A percentile compares a stretch with the other conserved stretches of the same genome.
phyloP scores from a whole-genome alignment of 768 basidiomycete genomes.

The Auricularia sp. region DNA sequence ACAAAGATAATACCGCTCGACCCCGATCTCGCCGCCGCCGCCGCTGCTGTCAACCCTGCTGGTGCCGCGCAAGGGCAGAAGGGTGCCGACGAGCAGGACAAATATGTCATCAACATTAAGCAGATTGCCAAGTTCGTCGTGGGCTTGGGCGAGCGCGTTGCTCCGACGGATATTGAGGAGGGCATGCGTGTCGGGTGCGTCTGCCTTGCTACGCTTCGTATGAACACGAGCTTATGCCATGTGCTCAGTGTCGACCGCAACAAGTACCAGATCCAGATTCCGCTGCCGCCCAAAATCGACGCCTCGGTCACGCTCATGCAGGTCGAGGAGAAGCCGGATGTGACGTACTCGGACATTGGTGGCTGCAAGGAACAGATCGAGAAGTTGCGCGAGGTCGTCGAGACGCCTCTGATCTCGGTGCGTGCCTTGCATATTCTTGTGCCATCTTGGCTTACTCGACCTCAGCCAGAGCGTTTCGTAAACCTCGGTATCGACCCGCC shows the following conservation, averaged over 20 bases:
- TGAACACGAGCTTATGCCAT: not conserved
- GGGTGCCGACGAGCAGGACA: slow-evolving; percentile 97
- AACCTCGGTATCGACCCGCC: slow-evolving; percentile 98
- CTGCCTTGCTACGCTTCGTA: not conserved
- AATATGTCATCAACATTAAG: slow-evolving; percentile 99
- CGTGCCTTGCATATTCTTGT: slow-evolving; percentile 18
- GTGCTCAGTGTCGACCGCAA: slow-evolving; percentile 74
- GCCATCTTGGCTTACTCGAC: not conserved
- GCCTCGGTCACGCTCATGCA: slow-evolving; percentile 99
- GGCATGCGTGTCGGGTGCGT: slow-evolving; percentile 99
- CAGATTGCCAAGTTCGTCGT: slow-evolving; percentile 99
- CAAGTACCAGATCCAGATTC: slow-evolving; percentile 98
- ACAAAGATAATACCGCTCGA: slow-evolving; percentile 94
- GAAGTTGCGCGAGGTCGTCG: slow-evolving; percentile 96
- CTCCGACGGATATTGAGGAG: slow-evolving; percentile 97
- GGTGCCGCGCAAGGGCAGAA: slow-evolving; percentile 81
- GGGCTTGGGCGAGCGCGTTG: slow-evolving; percentile 89
- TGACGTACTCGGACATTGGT: slow-evolving; percentile 95
- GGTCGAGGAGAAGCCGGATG: slow-evolving; percentile 96
- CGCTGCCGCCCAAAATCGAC: slow-evolving; percentile 96
- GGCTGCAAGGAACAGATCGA: slow-evolving; percentile 99
- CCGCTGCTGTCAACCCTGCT: slow-evolving; percentile 64
- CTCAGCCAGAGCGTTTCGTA: slow-evolving; percentile 95
- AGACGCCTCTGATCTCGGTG: slow-evolving; percentile 88
- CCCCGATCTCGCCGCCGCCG: slow-evolving; percentile 62